Base-by-base conservation (phyloP, 148 eudicot genomes). In the Silene uniflora region DNA sequence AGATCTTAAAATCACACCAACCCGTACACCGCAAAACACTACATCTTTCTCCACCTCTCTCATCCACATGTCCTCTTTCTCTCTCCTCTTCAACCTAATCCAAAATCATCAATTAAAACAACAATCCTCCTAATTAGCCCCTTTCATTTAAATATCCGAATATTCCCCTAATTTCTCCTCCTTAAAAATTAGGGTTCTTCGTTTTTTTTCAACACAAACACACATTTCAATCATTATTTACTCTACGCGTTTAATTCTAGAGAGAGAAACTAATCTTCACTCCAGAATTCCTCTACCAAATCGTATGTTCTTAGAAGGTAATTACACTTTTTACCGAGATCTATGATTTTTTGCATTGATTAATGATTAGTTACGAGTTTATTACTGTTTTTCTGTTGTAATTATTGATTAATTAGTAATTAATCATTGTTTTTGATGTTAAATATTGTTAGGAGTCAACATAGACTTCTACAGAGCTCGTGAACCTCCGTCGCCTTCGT, bases 241-340 rank as follows among this genome's bases (percentile, higher is more conserved):
- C 56, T 52, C 56, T 16, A 12, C 56, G 56, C 56, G 17, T 52
- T 16, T 13, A 52, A 13, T 7, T 52, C 56, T 12, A 52, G 56
- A 52, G 56, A 52, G 56, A 52, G 56, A 52, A 52, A 16, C 17
- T 12, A 13, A 12, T 16, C 56, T 54, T 69, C 75, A 46, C 32
- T 12, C 12, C 12, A 62, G 23, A 13, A 75, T 24, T 39, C 35
- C 59, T 46, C 42, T 64, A 39, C 70, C 67, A 0, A 7, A 12
- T 80, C 69, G 67, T 80, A 76, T 80, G 83, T 71, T 80, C 10
- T n/a, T 65, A 17, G 69, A 58, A 71, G 47, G 73, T 65, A 29
- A 29, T 32, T 16, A 13, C 32, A 1, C 7, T 66, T 18, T 0
- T 66, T 16, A 0, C 2, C 9, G 46, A 32, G 21, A 35, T 17